Conservation (phyloP, 305 asterid genomes). For the Fraxinus xanthoxyloides region DNA sequence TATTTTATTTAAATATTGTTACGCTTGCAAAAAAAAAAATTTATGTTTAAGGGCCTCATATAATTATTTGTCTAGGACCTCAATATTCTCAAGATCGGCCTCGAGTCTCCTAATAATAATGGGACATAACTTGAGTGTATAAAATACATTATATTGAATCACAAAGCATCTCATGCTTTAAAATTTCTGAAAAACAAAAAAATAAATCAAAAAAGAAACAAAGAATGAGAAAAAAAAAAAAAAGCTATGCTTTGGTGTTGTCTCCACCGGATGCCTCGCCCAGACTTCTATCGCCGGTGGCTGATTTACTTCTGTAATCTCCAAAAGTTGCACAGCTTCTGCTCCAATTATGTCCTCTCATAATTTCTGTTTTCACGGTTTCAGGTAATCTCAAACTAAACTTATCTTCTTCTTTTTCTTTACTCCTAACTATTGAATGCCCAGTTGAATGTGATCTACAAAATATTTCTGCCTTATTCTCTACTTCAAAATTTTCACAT, state of each 20-base stretch:
- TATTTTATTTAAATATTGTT: no score
- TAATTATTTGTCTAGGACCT: no score
- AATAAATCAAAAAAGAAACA: not conserved
- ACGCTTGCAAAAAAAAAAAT: no score
- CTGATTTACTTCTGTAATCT: constrained; percentile 33
- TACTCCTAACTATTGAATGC: constrained; percentile 47
- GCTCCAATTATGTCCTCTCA: constrained; percentile 55
- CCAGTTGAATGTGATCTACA: constrained; percentile 79
- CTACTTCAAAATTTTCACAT: not conserved
- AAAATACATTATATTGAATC: not conserved
- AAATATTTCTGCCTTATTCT: constrained; percentile 29
- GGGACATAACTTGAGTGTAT: not conserved
- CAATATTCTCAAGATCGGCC: no score
- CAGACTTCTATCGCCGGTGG: constrained; percentile 25
- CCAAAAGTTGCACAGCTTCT: constrained; percentile 68
- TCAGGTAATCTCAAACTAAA: constrained; percentile 68
- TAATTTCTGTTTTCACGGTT: constrained; percentile 53
- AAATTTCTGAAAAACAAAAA: not conserved
- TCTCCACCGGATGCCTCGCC: constrained; percentile 40
- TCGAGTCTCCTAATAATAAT: no score
- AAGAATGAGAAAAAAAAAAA: not conserved
- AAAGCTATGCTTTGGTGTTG: constrained; percentile 28
- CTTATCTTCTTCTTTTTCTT: constrained; percentile 32
- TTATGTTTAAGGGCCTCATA: no score
- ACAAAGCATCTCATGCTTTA: not conserved